phyloP scores from a whole-genome alignment of 106 monocot species.

The Xerophyta viscosa region DNA sequence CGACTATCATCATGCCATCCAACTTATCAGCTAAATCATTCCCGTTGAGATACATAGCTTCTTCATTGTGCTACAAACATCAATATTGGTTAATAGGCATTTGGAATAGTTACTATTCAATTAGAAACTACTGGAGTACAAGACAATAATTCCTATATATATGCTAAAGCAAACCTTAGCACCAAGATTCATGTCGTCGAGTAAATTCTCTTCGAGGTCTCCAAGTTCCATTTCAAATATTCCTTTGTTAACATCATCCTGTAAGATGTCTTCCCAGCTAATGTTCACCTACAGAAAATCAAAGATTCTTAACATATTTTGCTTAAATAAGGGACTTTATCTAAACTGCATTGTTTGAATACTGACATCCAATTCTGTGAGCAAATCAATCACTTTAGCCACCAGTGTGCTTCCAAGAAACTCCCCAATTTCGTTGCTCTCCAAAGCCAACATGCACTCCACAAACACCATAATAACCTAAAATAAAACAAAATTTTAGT shows the following conservation, averaged over 20 bases:
- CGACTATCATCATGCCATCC: conserved; percentile 73
- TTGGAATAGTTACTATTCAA: not conserved
- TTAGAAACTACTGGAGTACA: not conserved
- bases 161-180: conserved; percentile 21
- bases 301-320: not conserved
- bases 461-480: conserved; percentile 57
- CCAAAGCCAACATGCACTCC: conserved; percentile 70
- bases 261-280: conserved; percentile 65
- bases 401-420: conserved; percentile 54
- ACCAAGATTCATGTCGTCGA: conserved; percentile 9
- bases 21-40: conserved; percentile 53
- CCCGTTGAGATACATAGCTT: conserved; percentile 16
- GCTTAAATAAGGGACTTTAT: not conserved
- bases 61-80: conserved; percentile 9
- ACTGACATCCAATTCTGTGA: conserved; percentile 84
- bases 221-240: conserved; percentile 94
- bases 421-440: conserved; percentile 54
- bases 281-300: conserved; percentile 55
- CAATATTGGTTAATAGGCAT: not conserved
- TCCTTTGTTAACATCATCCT: conserved; percentile 58
- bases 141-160: not conserved
- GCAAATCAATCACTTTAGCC: conserved; percentile 56
- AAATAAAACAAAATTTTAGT: conserved; percentile 11
- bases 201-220: conserved; percentile 34
- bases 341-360: not conserved